These are phyloP conservation scores for Madurella fahalii DNA, from an alignment of 2,329 filamentous ascomycete genomes.

Conservation along the genomic window DNA sequence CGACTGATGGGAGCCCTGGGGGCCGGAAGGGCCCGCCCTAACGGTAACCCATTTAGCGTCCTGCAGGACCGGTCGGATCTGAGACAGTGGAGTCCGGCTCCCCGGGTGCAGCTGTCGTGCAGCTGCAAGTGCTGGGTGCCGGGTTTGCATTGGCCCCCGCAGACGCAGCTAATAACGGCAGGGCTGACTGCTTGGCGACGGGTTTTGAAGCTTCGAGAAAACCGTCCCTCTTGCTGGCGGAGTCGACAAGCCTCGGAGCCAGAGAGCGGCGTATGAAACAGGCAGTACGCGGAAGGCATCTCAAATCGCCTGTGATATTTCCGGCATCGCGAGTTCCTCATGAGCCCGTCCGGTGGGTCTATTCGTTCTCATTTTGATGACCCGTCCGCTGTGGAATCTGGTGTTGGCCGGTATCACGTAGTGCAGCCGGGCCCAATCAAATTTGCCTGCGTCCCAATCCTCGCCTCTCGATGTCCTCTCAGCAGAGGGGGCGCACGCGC, in stretches of 20 bases:
- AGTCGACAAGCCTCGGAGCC: background rate
- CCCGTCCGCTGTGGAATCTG: too few species aligned
- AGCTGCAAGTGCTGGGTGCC: background rate
- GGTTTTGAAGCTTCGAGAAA: background rate
- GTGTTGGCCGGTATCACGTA: too few species aligned
- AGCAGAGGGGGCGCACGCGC: background rate
- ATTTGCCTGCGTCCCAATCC: too few species aligned
- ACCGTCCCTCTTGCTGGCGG: background rate
- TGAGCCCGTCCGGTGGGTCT: too few species aligned
- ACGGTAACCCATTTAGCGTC: background rate
- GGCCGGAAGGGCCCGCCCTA: background rate
- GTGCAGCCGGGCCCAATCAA: too few species aligned
- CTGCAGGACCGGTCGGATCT: slow-evolving; percentile 1
- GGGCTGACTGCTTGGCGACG: slow-evolving; percentile 5
- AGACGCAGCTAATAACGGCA: background rate
- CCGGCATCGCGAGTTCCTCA: too few species aligned
- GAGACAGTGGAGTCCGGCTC: slow-evolving; percentile 2
- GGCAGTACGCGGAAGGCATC: background rate
- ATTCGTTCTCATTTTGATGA: too few species aligned
- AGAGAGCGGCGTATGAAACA: background rate
- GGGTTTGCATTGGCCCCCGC: slow-evolving; percentile 3
- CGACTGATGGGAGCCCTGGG: too few species aligned
- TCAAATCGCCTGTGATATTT: background rate
- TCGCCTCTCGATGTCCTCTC: too few species aligned
- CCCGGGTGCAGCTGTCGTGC: background rate